Evolutionary conservation across 2,329 filamentous ascomycete species (phyloP).

Genomic region (Talaromyces sp.): DNA sequence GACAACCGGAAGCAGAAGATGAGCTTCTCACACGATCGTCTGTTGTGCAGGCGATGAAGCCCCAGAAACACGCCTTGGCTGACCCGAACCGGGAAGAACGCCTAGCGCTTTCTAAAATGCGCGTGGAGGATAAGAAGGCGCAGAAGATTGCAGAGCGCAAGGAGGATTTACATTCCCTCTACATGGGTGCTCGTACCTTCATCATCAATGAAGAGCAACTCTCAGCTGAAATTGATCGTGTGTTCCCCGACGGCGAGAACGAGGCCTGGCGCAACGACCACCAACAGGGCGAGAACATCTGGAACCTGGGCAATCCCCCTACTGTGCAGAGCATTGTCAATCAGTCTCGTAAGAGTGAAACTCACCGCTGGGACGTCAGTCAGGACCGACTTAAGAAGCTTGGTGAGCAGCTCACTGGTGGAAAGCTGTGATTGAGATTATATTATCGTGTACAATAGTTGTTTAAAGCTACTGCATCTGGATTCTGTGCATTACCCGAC

Average conservation of each 20-base stretch:
- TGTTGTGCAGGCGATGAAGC: constrained; percentile 56
- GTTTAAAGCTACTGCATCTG: constrained; percentile 22
- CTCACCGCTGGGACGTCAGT: constrained; percentile 46
- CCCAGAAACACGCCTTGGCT: constrained; percentile 56
- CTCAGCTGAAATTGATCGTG: constrained; percentile 68
- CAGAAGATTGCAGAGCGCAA: constrained; percentile 63
- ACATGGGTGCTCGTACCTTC: constrained; percentile 84
- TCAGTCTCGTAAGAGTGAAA: constrained; percentile 35
- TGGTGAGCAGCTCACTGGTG: constrained; percentile 68
- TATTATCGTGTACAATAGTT: constrained; percentile 28
- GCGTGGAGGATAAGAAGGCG: constrained; percentile 48
- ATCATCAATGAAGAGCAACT: constrained; percentile 82
- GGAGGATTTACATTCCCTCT: constrained; percentile 80
- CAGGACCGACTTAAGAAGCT: constrained; percentile 65
- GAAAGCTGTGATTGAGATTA: constrained; percentile 55
- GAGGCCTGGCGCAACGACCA: constrained; percentile 47
- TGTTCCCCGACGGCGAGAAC: constrained; percentile 69
- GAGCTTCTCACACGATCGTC: constrained; percentile 74
- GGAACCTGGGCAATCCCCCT: constrained; percentile 53
- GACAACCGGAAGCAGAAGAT: constrained; percentile 71
- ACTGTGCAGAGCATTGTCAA: constrained; percentile 37
- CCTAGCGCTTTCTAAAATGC: constrained; percentile 46
- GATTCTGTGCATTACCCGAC: constrained; percentile 7
- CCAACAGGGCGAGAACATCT: constrained; percentile 51
- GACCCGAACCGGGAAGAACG: constrained; percentile 66